A percentile compares a stretch with the other conserved stretches of the same genome.
Evolutionary conservation across 1,139 yeast genomes (phyloP).

Genomic region (Martiniozyma asiatica): DNA sequence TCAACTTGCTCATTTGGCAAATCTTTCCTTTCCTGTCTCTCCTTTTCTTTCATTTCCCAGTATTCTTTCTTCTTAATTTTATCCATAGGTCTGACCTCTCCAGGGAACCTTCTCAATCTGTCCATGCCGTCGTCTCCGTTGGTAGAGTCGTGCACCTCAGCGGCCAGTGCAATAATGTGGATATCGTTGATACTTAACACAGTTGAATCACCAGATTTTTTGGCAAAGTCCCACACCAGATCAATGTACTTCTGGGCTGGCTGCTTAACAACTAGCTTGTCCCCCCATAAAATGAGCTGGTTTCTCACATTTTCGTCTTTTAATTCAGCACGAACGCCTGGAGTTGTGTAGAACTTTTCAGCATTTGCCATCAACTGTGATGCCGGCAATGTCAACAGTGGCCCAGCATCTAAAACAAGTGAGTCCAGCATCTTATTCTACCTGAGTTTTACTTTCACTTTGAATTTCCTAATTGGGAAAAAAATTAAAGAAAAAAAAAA

Average conservation of each 20-base stretch:
- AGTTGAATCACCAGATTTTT: slow-evolving; percentile 79
- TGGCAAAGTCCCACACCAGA: slow-evolving; percentile 65
- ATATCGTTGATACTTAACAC: slow-evolving; percentile 87
- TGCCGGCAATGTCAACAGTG: slow-evolving; percentile 79
- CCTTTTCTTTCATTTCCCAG: slow-evolving; percentile 10
- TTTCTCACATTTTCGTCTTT: slow-evolving; percentile 76
- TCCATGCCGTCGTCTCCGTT: slow-evolving; percentile 60
- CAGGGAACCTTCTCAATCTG: slow-evolving; percentile 63
- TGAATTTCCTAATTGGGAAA: neutral
- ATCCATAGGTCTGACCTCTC: slow-evolving; percentile 31
- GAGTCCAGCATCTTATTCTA: slow-evolving; percentile 31
- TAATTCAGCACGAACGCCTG: slow-evolving; percentile 80
- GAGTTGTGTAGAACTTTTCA: slow-evolving; percentile 66
- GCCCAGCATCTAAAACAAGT: slow-evolving; percentile 87
- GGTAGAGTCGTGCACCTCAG: slow-evolving; percentile 60
- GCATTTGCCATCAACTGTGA: slow-evolving; percentile 64
- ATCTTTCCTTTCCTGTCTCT: slow-evolving; percentile 10
- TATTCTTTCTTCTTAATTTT: slow-evolving; percentile 11
- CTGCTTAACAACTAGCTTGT: slow-evolving; percentile 51
- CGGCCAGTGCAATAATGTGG: slow-evolving; percentile 81
- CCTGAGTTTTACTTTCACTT: too few species aligned
- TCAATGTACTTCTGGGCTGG: slow-evolving; percentile 57
- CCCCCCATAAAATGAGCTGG: slow-evolving; percentile 71
- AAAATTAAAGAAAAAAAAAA: neutral
- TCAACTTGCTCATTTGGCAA: slow-evolving; percentile 6